Conservation (phyloP, 257 asterid genomes). For the Nyctanthes arbortristis region DNA sequence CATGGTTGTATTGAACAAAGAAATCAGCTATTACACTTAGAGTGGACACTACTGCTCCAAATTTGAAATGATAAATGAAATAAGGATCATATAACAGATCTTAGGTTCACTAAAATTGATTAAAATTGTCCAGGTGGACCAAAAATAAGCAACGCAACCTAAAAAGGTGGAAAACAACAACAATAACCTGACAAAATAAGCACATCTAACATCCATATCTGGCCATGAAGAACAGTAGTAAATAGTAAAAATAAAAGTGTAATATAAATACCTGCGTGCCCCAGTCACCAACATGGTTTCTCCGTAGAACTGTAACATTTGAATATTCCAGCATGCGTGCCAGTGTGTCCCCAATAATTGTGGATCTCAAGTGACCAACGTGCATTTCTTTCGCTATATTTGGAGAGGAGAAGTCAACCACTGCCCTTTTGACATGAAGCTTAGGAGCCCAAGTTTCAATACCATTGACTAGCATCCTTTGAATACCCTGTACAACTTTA, state of each 20-base stretch:
- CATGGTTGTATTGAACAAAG: neutral
- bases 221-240: conserved; percentile 22
- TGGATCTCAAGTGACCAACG: conserved; percentile 94
- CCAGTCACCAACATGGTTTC: conserved; percentile 99
- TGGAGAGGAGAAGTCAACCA: conserved; percentile 96
- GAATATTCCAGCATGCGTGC: conserved; percentile 94
- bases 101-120: neutral
- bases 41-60: neutral
- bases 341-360: conserved; percentile 91
- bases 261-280: conserved; percentile 73
- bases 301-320: conserved; percentile 80
- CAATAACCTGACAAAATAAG: conserved; percentile 2
- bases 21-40: neutral
- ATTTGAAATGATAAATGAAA: neutral
- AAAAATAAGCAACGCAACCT: neutral
- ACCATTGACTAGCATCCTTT: conserved; percentile 76
- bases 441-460: conserved; percentile 86
- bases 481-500: conserved; percentile 65
- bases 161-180: neutral
- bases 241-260: neutral
- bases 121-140: neutral
- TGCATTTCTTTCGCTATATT: conserved; percentile 99
- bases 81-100: neutral
- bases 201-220: conserved; percentile 5
- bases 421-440: conserved; percentile 71